phyloP scores from a whole-genome alignment of 2,329 filamentous ascomycete species.

The Nigrospora oryzae region DNA sequence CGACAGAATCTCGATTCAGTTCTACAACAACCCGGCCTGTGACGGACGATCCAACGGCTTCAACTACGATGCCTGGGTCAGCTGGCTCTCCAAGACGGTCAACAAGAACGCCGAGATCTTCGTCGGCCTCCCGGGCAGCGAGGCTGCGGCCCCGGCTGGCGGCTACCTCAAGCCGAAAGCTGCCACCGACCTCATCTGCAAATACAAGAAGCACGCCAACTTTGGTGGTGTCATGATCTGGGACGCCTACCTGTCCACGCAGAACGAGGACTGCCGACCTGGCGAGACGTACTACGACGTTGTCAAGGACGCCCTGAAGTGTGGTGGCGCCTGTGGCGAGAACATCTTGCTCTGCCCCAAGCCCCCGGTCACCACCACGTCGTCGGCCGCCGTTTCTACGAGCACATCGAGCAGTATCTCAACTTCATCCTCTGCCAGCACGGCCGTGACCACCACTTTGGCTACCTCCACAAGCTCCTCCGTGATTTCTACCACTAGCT shows the following conservation, averaged over 20 bases:
- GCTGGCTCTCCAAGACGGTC: conserved; percentile 20
- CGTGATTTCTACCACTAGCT: not conserved
- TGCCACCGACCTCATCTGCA: conserved; percentile 28
- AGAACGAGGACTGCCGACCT: conserved; percentile 16
- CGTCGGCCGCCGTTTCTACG: not conserved
- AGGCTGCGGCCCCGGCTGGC: conserved; percentile 14
- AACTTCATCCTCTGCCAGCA: not conserved
- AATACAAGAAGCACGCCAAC: conserved; percentile 22
- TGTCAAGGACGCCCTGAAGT: conserved; percentile 26
- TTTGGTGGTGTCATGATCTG: conserved; percentile 39
- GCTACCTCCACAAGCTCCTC: not conserved
- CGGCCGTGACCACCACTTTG: not conserved
- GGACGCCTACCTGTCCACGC: conserved; percentile 28
- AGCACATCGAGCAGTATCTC: not conserved
- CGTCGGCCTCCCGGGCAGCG: conserved; percentile 30
- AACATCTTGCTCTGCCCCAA: conserved; percentile 5
- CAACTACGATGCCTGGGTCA: conserved; percentile 35
- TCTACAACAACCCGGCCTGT: conserved; percentile 37
- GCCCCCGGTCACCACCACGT: not conserved
- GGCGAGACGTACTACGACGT: conserved; percentile 28
- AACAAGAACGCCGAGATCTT: conserved; percentile 35
- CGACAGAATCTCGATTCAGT: conserved; percentile 36
- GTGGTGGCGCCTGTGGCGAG: conserved; percentile 23
- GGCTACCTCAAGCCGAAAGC: conserved; percentile 24
- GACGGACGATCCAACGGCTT: conserved; percentile 22